Conservation (phyloP, 495 filamentous ascomycete genomes). For the Cairneyella variabilis region DNA sequence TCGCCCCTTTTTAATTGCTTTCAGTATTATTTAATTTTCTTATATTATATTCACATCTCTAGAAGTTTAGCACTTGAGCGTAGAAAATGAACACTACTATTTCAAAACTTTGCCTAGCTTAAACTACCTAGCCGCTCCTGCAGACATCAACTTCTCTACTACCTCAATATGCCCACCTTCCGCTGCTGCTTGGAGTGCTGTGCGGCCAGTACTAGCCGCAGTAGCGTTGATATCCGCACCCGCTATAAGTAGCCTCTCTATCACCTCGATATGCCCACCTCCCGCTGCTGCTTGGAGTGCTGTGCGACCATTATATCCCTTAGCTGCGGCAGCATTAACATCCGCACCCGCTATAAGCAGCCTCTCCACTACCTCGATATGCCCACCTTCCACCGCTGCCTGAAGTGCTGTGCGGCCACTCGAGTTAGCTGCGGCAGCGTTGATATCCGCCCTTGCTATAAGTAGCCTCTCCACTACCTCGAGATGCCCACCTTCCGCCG, state of each 20-base stretch:
- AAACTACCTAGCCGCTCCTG: background rate
- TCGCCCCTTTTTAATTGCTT: no score
- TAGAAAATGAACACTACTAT: no score
- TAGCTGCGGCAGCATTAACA: slow-evolving; percentile 22
- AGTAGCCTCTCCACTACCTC: background rate
- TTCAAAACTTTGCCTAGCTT: no score
- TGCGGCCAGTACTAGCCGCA: slow-evolving; percentile 18
- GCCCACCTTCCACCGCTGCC: slow-evolving; percentile 17
- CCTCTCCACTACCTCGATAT: slow-evolving; percentile 22
- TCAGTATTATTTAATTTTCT: no score
- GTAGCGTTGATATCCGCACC: slow-evolving; percentile 29
- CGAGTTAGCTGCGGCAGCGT: no score
- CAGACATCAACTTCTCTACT: background rate
- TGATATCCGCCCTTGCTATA: slow-evolving; percentile 2
- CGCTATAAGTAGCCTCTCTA: slow-evolving; percentile 24
- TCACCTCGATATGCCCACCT: slow-evolving; percentile 19
- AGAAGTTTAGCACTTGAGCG: no score
- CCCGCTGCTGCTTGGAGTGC: slow-evolving; percentile 19
- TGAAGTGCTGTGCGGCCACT: no score
- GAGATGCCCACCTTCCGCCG: background rate
- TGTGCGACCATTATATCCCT: slow-evolving; percentile 23
- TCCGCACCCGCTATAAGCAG: slow-evolving; percentile 29
- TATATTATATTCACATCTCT: no score
- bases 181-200: slow-evolving; percentile 31
- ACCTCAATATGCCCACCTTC: background rate